A percentile compares a stretch with the other conserved stretches of the same genome.
phyloP scores from a whole-genome alignment of 257 asterid genomes.

The Agastache rugosa region DNA sequence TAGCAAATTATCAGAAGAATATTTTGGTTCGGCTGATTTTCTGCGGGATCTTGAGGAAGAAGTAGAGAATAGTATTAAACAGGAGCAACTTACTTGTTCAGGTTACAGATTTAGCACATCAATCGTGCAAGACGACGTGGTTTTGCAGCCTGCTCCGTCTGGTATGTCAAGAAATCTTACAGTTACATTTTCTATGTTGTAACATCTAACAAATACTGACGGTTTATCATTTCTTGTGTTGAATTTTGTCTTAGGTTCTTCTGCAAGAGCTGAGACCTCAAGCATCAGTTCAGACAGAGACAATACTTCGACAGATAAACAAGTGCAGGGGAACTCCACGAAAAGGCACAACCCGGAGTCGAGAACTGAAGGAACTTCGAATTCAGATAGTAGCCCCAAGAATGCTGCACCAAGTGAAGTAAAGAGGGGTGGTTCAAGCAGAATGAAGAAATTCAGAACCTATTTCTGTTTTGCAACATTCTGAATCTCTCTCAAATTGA shows the following conservation, averaged over 20 bases:
- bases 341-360: constrained; percentile 45
- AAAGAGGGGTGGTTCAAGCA: constrained; percentile 45
- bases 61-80: constrained; percentile 29
- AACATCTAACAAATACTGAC: not conserved
- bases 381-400: constrained; percentile 6
- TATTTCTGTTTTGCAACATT: constrained; percentile 62
- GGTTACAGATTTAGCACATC: constrained; percentile 39
- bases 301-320: constrained; percentile 7
- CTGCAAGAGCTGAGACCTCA: constrained; percentile 26
- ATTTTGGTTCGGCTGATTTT: constrained; percentile 53
- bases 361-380: constrained; percentile 45
- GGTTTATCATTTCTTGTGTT: not conserved
- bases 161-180: constrained; percentile 44
- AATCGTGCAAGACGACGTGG: constrained; percentile 37
- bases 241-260: constrained; percentile 39
- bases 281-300: constrained; percentile 24
- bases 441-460: constrained; percentile 49
- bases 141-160: constrained; percentile 48
- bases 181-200: not conserved
- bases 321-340: constrained; percentile 28
- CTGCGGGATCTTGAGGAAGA: constrained; percentile 53
- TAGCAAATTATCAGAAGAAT: constrained; percentile 63
- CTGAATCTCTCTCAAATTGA: constrained; percentile 27
- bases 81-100: constrained; percentile 38
- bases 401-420: constrained; percentile 27